Conservation (phyloP, 1,139 yeast genomes). For the Yamadazyma sp. region DNA sequence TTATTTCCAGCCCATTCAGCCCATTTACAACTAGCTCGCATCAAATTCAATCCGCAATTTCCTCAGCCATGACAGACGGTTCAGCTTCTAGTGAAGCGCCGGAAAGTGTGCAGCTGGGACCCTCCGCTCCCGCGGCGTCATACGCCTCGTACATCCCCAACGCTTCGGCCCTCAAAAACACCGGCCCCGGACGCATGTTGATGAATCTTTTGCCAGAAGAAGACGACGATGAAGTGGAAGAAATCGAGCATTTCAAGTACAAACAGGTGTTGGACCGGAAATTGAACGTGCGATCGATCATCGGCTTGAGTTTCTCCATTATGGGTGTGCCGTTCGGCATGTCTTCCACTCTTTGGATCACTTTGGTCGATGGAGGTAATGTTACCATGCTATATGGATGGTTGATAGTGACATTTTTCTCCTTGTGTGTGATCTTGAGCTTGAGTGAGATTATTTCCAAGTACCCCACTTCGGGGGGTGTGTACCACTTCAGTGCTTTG, state of each 20-base stretch:
- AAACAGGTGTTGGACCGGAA: conserved; percentile 68
- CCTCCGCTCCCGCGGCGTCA: conserved; percentile 18
- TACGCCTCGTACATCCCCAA: conserved; percentile 20
- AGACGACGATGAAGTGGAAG: conserved; percentile 52
- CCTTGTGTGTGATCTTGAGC: conserved; percentile 62
- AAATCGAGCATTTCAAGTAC: conserved; percentile 68
- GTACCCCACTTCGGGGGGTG: conserved; percentile 73
- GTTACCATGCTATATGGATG: conserved; percentile 73
- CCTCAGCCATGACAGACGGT: too few relatives aligned
- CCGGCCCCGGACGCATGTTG: conserved; percentile 24
- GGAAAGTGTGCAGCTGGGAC: too few relatives aligned
- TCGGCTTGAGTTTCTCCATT: conserved; percentile 71
- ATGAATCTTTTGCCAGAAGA: conserved; percentile 22
- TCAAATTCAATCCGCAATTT: too few relatives aligned
- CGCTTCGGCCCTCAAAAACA: conserved; percentile 10
- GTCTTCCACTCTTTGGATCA: conserved; percentile 67
- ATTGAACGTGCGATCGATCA: conserved; percentile 62
- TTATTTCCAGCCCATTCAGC: too few relatives aligned
- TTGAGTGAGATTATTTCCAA: conserved; percentile 72
- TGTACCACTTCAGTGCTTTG: conserved; percentile 74
- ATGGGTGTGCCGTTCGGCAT: conserved; percentile 82
- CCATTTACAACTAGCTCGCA: too few relatives aligned
- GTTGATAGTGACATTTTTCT: conserved; percentile 60
- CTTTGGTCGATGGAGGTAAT: conserved; percentile 71
- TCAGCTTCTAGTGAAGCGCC: too few relatives aligned